Base-by-base conservation (phyloP, 441 rosid genomes). In the Jatropha podagrica region DNA sequence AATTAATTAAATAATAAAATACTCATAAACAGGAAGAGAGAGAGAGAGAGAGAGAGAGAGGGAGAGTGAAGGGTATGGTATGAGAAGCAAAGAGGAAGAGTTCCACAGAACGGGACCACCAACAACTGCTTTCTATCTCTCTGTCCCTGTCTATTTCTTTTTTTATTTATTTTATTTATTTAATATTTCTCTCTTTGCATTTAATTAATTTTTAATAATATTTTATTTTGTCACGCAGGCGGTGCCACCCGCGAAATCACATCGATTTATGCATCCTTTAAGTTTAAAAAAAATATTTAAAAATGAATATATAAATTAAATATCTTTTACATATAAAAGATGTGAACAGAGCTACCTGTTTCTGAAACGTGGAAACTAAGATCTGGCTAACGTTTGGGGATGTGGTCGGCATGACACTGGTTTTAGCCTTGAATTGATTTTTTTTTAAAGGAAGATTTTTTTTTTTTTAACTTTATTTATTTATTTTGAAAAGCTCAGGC, bases 221-320 rank as follows among this genome's bases (percentile, higher is more conserved):
- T 55, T 44, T 44, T 77, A 42, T 17, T 23, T 65, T 6, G 20
- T 46, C 76, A 77, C 66, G 76, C 68, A 77, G 80, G 76, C 72
- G 75, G 72, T 77, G 79, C 79, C 75, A n/a, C 71, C 72, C 40
- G 67, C 72, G 62, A 71, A 71, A 76, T 55, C 75, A 40, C 71
- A 70, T 77, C 61, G 61, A 4, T 6, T 12, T 18, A 44, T 42
- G 61, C 76, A 65, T 44, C 51, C 17, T 3, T 7, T 7, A 44
- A 44, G 8, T 44, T 44, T 44, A 44, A 44, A 44, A 44, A 44
- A 44, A 44, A 4, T 44, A 4, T 1, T 5, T 4, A 44, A 44
- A 0, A 18, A 15, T 64, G 17, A 41, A 23, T 0, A 8, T n/a
- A 26, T 26, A 32, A 26, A 17, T 46, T 37, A 75, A 51, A 69